A percentile compares a stretch with the other conserved stretches of the same genome.
phyloP scores from a whole-genome alignment of 164 flowering plant genomes.

The Piper longum region DNA sequence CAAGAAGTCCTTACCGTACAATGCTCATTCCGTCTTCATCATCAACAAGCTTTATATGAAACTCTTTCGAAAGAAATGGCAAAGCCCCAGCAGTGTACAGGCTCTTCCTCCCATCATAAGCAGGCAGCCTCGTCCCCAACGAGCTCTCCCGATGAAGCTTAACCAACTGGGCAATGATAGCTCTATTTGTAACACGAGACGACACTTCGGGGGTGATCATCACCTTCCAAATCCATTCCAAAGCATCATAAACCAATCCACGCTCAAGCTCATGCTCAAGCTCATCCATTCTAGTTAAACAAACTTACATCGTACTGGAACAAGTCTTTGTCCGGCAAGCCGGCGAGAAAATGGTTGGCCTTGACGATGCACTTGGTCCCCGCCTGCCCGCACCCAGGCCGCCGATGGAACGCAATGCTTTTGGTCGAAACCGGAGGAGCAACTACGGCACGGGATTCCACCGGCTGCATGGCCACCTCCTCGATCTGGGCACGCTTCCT shows the following conservation, averaged over 20 bases:
- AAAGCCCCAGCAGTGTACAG: conserved; percentile 44
- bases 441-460: conserved; percentile 8
- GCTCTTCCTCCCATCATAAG: conserved; percentile 40
- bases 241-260: background rate
- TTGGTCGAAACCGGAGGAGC: conserved; percentile 17
- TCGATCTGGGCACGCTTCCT: conserved; percentile 15
- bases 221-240: conserved; percentile 20
- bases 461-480: conserved; percentile 2
- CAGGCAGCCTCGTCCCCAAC: conserved; percentile 38
- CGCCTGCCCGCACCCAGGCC: conserved; percentile 27
- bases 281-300: background rate
- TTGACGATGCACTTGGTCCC: conserved; percentile 32
- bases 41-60: conserved; percentile 21
- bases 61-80: conserved; percentile 41
- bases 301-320: conserved; percentile 28
- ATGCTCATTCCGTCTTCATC: conserved; percentile 17
- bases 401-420: conserved; percentile 14
- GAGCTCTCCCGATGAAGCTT: conserved; percentile 29
- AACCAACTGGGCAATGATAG: conserved; percentile 35
- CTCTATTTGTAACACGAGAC: conserved; percentile 23
- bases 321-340: conserved; percentile 24
- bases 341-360: conserved; percentile 33
- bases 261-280: background rate
- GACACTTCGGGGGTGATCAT: conserved; percentile 31
- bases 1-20: conserved; percentile 8